Base-by-base conservation (phyloP, 116 monocot species). In the Posidonia oceanica region DNA sequence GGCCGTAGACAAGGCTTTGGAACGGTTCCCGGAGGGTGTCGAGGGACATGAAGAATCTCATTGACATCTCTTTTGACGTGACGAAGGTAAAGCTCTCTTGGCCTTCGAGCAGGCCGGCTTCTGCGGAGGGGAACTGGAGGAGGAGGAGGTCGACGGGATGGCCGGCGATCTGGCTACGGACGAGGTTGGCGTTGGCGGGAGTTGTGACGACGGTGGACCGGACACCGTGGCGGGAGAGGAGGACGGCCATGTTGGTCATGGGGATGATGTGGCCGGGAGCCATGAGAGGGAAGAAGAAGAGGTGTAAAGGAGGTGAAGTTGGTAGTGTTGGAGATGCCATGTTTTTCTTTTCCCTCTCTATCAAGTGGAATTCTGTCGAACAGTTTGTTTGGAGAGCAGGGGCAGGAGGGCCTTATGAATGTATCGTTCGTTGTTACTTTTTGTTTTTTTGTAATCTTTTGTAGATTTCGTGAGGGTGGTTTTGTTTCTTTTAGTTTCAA, bases 181-280 rank as follows among this genome's bases (percentile, higher is more conserved):
- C 29, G 64, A 39, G 39, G 39, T 15, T 3, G n/a, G 64, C 7
- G 37, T 64, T 64, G 39, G 16, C 64, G 6, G 36, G 64, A 39
- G 64, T 77, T 14, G 71, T 67, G 71, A 77, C 11, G 29, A 77
- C 17, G 65, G 66, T 58, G 52, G 70, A 71, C 52, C 61, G 72
- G 15, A 68, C 79, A n/a, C 80, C 83, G 6, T 78, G 78, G n/a
- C 8, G 36, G 60, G 86, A 78, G 58, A 86, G 74, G 37, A 86
- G 75, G 20, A 68, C 72, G 69, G 86, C 89, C 6, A 89, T 62
- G 81, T 85, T 76, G 13, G 81, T 42, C 75, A 81, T 77, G 52
- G 89, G 89, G 59, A 81, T 79, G 67, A 77, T 76, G 75, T 89
- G 89, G 54, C 89, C 85, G 1, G 78, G 76, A 2, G 83, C 74